Conservation (phyloP, 192 early-diverging fungal species). For the Gaertneriomyces sp. region DNA sequence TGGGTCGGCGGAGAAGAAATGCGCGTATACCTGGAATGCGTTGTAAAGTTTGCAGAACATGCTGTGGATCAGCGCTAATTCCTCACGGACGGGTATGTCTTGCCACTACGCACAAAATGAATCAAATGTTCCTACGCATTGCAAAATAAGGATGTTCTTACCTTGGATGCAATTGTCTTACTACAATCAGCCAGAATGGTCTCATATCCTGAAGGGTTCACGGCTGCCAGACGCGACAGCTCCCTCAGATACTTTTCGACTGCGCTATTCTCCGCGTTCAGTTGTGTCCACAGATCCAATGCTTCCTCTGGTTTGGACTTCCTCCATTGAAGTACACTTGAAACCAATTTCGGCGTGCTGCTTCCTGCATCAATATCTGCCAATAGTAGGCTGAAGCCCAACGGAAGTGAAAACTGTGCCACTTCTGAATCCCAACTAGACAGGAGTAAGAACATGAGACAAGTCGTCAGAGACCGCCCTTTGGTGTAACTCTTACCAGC, state of each 20-base stretch:
- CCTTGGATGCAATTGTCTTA: slow-evolving; percentile 15
- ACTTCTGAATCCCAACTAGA: slow-evolving; percentile 62
- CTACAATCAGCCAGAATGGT: slow-evolving; percentile 48
- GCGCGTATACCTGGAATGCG: slow-evolving; percentile 37
- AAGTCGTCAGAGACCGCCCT: not conserved
- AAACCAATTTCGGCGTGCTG: slow-evolving; percentile 89
- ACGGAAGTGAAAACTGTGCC: slow-evolving; percentile 64
- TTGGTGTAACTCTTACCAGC: no score
- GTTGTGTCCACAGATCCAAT: slow-evolving; percentile 50
- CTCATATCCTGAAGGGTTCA: slow-evolving; percentile 41
- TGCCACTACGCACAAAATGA: not conserved
- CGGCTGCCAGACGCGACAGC: slow-evolving; percentile 28
- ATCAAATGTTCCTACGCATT: not conserved
- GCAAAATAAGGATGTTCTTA: not conserved
- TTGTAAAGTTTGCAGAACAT: slow-evolving; percentile 33
- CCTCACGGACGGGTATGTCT: not conserved
- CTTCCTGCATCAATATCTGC: slow-evolving; percentile 94
- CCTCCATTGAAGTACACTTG: slow-evolving; percentile 81
- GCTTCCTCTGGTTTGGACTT: slow-evolving; percentile 59
- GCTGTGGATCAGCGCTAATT: not conserved
- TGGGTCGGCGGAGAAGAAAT: not conserved
- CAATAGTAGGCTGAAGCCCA: slow-evolving; percentile 66
- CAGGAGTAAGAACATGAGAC: not conserved
- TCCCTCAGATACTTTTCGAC: slow-evolving; percentile 56
- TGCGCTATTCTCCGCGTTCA: slow-evolving; percentile 59